Evolutionary conservation across 345 rosid genomes (phyloP).

Genomic region (Dovyalis caffra): DNA sequence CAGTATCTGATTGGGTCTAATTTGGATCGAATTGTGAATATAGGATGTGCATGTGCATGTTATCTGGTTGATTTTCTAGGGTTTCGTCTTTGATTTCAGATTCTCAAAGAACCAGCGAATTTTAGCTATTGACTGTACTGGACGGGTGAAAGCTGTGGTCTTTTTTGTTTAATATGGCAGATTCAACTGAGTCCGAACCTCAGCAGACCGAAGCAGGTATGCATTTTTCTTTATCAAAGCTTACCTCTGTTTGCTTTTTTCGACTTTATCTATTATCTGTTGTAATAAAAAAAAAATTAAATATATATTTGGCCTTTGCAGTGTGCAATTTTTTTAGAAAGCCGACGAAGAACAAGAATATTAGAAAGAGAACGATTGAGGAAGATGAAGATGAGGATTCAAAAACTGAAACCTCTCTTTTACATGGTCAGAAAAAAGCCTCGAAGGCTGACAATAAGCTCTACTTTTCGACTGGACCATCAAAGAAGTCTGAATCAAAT

Average conservation of each 20-base stretch:
- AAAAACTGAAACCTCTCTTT: constrained; percentile 37
- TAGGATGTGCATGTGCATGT: background rate
- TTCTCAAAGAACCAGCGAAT: background rate
- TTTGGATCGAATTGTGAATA: background rate
- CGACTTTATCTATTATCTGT: background rate
- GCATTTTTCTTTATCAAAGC: background rate
- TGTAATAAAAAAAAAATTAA: background rate
- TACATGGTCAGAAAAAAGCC: constrained; percentile 50
- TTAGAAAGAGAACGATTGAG: constrained; percentile 58
- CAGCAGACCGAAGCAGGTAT: constrained; percentile 48
- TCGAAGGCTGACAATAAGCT: constrained; percentile 57
- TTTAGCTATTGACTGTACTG: background rate
- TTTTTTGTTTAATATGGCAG: constrained; percentile 36
- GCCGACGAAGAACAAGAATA: constrained; percentile 66
- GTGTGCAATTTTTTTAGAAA: constrained; percentile 81
- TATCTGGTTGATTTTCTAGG: background rate
- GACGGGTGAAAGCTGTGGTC: background rate
- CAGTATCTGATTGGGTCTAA: too few relatives aligned
- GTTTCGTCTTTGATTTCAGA: background rate
- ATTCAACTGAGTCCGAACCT: constrained; percentile 39
- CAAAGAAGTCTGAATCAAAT: constrained; percentile 40
- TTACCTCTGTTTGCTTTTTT: background rate
- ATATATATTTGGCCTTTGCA: constrained; percentile 29
- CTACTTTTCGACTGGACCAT: constrained; percentile 62
- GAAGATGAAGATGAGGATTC: constrained; percentile 58